These are phyloP conservation scores for Corymbia calophylla DNA, from an alignment of 441 rosid genomes.

Conservation along the genomic window DNA sequence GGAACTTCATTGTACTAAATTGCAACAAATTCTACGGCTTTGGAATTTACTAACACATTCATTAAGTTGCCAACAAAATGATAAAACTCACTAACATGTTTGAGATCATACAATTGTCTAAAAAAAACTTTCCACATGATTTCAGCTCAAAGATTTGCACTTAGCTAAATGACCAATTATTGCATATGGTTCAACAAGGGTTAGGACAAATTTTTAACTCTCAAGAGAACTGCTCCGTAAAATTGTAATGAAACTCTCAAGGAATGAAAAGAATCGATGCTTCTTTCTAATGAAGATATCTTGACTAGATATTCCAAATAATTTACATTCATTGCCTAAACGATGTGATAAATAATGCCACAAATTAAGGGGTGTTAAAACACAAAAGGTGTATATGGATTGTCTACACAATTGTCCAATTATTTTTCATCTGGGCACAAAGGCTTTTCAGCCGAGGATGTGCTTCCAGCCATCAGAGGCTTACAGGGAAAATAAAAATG, in stretches of 20 bases:
- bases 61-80: not conserved
- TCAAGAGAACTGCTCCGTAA: not conserved
- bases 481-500: not conserved
- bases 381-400: not conserved
- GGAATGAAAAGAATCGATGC: not conserved
- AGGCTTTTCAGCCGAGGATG: not conserved
- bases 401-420: not conserved
- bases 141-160: not conserved
- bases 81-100: not conserved
- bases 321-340: not conserved
- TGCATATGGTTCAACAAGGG: not conserved
- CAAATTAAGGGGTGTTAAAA: not conserved
- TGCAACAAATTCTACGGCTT: not conserved
- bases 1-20: not conserved
- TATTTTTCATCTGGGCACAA: not conserved
- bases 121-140: not conserved
- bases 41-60: not conserved
- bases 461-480: too few relatives aligned
- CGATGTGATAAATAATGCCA: accelerated
- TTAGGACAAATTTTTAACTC: not conserved
- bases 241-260: not conserved
- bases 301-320: not conserved
- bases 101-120: not conserved
- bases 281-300: not conserved
- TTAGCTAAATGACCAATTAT: too few relatives aligned